These are phyloP conservation scores for Exophiala aquamarina DNA, from an alignment of 2,329 filamentous ascomycete genomes.

Conservation along the genomic window DNA sequence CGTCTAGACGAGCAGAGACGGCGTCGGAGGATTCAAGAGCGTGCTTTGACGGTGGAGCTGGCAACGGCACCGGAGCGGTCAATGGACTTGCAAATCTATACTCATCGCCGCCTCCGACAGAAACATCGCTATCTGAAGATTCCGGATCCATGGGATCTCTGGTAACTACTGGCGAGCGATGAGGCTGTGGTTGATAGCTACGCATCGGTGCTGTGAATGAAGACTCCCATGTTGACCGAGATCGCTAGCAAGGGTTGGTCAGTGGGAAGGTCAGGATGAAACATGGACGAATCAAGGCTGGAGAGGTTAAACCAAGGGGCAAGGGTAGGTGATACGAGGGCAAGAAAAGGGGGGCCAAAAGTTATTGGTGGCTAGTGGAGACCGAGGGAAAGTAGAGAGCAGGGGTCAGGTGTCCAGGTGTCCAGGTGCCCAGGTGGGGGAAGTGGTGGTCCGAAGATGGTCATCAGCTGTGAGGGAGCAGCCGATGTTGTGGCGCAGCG, in stretches of 20 bases:
- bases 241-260: conserved; percentile 20
- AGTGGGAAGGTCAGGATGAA: conserved; percentile 12
- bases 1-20: conserved; percentile 23
- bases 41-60: conserved; percentile 24
- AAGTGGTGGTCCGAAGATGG: too few relatives aligned
- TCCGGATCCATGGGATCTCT: conserved; percentile 25
- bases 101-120: conserved; percentile 18
- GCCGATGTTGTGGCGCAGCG: not conserved
- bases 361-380: conserved; percentile 3
- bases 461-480: too few relatives aligned
- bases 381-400: conserved; percentile 13
- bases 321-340: conserved; percentile 4
- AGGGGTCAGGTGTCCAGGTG: not conserved
- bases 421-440: too few relatives aligned
- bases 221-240: conserved; percentile 22
- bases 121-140: conserved; percentile 27
- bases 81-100: conserved; percentile 17
- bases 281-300: conserved; percentile 6
- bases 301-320: not conserved
- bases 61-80: conserved; percentile 23
- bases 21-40: conserved; percentile 25
- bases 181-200: conserved; percentile 11
- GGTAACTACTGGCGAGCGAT: conserved; percentile 8
- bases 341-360: not conserved
- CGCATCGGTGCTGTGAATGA: conserved; percentile 12